Evolutionary conservation across 1,139 yeast species (phyloP).

Genomic region (Hansenula anomala): DNA sequence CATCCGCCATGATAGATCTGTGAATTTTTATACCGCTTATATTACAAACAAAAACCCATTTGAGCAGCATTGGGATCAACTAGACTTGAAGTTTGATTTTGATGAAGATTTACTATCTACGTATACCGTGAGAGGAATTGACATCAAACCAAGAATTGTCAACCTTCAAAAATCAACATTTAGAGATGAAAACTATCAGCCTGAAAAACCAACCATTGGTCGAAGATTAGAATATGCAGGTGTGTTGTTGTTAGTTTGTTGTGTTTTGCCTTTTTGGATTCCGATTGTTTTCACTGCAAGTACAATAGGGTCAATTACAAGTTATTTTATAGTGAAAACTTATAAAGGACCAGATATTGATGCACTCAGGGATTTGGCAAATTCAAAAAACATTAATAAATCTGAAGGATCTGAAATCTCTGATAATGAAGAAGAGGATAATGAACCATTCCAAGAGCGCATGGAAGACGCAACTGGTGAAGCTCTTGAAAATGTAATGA

Average conservation of each 20-base stretch:
- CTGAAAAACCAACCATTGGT: conserved; percentile 15
- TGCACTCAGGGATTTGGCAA: conserved; percentile 8
- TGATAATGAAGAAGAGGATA: conserved; percentile 1
- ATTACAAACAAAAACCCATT: conserved; percentile 46
- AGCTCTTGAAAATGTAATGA: conserved; percentile 17
- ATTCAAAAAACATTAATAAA: conserved; percentile 11
- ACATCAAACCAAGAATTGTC: conserved; percentile 48
- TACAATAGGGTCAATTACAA: conserved; percentile 28
- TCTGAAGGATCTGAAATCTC: too few relatives aligned
- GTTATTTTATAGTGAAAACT: conserved; percentile 15
- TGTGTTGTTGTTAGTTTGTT: conserved; percentile 28
- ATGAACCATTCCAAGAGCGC: conserved; percentile 9
- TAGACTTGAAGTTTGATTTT: conserved; percentile 24
- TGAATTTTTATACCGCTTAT: conserved; percentile 50
- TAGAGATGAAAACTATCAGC: conserved; percentile 4
- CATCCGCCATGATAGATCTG: conserved; percentile 67
- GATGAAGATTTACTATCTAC: conserved; percentile 11
- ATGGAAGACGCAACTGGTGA: conserved; percentile 16
- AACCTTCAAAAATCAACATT: conserved; percentile 39
- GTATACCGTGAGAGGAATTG: conserved; percentile 12
- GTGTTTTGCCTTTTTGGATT: conserved; percentile 48
- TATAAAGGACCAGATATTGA: conserved; percentile 11
- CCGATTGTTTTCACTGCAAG: conserved; percentile 46
- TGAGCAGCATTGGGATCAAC: conserved; percentile 25
- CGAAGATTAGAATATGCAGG: conserved; percentile 23